Base-by-base conservation (phyloP, 192 early-diverging fungal genomes). In the Rhizoclosmatium sp. region DNA sequence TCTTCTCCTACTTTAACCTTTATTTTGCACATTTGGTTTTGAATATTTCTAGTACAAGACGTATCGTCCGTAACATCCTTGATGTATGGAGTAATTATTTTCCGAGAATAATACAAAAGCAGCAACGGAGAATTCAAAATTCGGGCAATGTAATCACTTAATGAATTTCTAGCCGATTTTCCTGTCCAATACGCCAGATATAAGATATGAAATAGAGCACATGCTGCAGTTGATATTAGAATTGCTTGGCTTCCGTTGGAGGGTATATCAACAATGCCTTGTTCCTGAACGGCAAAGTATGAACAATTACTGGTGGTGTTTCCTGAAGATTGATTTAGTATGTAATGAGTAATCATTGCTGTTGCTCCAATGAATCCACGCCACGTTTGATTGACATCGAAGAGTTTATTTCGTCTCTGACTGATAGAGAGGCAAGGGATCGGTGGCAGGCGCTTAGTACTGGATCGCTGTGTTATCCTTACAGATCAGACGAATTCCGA, bases 271-370 rank as follows among this genome's bases (percentile, higher is more conserved):
- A 75, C 65, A 44, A 44, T 61, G 9, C 73, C 73, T 9, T 10
- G 5, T 12, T 65, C 40, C n/a, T 65, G 41, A 12, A 47, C n/a
- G 4, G 60, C 73, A 10, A 4, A 23, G 44, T 64, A 75, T 12
- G 21, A 19, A 45, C 73, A 75, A n/a, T 39, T 65, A 10, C 16
- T n/a, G 4, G 31, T 75, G 16, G 39, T 7, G 9, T 4, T 65
- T 4, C 45, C 41, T 19, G 65, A n/a, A 44, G 39, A 75, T 44
- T 75, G 73, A 19, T 44, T 45, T 5, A 65, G n/a, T 4, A 66
- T 40, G 45, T 66, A 75, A 41, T 75, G 73, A 61, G 60, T 65
- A 4, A 65, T 75, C 9, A 19, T 23, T 23, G 31, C 73, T n/a
- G 48, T 47, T 12, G n/a, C 12, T n/a, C 49, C 70, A n/a, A 54